These are phyloP conservation scores for Medicago ruthenica DNA, from an alignment of 306 rosid genomes.

Conservation along the genomic window DNA sequence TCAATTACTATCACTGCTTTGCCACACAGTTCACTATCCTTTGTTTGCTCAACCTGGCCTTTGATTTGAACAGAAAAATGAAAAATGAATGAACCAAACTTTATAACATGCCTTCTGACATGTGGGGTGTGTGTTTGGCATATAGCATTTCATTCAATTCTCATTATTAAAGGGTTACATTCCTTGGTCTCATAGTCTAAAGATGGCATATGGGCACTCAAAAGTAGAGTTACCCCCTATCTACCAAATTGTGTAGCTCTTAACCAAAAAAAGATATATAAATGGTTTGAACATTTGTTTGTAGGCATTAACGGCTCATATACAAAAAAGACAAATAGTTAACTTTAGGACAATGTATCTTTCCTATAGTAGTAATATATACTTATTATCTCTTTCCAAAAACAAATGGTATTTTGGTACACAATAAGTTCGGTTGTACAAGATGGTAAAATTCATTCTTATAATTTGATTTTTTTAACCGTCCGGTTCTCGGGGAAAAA, in stretches of 20 bases:
- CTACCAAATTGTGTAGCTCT: constrained; percentile 39
- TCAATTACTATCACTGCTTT: constrained; percentile 34
- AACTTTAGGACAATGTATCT: constrained; percentile 26
- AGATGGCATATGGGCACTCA: constrained; percentile 47
- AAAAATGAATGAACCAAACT: constrained; percentile 54
- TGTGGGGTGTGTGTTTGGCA: constrained; percentile 60
- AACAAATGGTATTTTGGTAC: background rate
- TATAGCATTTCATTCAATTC: constrained; percentile 48
- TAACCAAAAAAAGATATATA: constrained; percentile 26
- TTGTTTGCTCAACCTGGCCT: constrained; percentile 41
- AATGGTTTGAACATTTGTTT: constrained; percentile 35
- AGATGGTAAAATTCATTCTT: background rate
- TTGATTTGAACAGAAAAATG: constrained; percentile 47
- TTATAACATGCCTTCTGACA: constrained; percentile 44
- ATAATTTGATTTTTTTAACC: background rate
- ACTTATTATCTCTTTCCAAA: constrained; percentile 17
- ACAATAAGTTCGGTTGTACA: background rate
- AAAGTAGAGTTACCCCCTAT: constrained; percentile 42
- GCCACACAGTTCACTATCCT: constrained; percentile 39
- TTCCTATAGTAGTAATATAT: constrained; percentile 19
- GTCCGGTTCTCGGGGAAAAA: too few species aligned
- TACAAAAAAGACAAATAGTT: constrained; percentile 27
- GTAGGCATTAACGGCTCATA: constrained; percentile 35
- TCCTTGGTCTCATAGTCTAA: constrained; percentile 45
- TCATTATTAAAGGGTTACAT: constrained; percentile 42